Conservation (phyloP, 768 basidiomycete species). For the Botryobasidium botryosum region DNA sequence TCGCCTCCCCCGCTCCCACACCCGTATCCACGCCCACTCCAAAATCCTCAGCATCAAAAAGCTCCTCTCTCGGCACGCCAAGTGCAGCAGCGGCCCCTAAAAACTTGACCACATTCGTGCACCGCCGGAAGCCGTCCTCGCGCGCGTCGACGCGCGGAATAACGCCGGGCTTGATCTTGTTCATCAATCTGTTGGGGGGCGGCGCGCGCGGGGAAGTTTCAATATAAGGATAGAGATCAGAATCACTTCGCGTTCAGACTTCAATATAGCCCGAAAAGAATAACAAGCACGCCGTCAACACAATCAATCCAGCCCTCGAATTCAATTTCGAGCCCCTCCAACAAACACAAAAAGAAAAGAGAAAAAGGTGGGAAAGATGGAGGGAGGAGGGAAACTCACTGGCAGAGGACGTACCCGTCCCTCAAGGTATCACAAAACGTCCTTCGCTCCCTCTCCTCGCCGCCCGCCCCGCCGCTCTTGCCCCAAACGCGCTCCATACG, state of each 20-base stretch:
- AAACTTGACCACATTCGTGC: conserved; percentile 62
- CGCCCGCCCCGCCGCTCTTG: conserved; percentile 33
- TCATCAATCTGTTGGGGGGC: conserved; percentile 60
- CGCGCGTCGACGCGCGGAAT: conserved; percentile 46
- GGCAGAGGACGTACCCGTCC: conserved; percentile 80
- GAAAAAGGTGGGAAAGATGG: conserved; percentile 11
- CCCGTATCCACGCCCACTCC: neutral
- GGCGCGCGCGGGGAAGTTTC: no score
- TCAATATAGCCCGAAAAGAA: no score
- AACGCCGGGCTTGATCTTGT: conserved; percentile 48
- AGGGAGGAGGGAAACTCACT: conserved; percentile 36
- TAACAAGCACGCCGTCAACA: no score
- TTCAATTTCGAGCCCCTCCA: neutral
- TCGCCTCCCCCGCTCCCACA: conserved; percentile 28
- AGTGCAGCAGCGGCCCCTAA: conserved; percentile 49
- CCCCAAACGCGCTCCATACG: conserved; percentile 66
- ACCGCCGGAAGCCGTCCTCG: conserved; percentile 47
- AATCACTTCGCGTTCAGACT: no score
- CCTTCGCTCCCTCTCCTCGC: conserved; percentile 60
- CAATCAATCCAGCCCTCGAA: no score
- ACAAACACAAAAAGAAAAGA: conserved; percentile 7
- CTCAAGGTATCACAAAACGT: conserved; percentile 58
- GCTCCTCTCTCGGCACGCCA: conserved; percentile 41
- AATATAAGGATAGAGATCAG: no score
- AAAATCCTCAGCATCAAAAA: conserved; percentile 47